Conservation (phyloP, 768 basidiomycete species). For the Suillus subalutaceus region DNA sequence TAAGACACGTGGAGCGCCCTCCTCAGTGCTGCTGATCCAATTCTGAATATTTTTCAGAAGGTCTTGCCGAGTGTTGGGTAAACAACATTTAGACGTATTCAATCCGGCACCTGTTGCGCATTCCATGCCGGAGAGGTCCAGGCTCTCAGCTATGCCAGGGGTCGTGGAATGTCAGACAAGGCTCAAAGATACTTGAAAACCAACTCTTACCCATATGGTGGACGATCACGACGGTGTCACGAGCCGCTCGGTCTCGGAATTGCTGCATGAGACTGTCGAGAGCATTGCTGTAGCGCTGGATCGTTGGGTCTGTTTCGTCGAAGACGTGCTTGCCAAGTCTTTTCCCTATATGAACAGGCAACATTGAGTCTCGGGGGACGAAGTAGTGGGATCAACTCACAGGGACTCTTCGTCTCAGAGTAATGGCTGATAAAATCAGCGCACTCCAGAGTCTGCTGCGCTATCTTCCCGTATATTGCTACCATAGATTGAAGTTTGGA, state of each 20-base stretch:
- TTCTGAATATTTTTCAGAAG: no score
- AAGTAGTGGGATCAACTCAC: slow-evolving; percentile 12
- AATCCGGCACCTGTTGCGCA: no score
- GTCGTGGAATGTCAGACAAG: background rate
- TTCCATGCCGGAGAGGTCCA: no score
- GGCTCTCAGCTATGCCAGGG: background rate
- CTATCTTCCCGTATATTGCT: background rate
- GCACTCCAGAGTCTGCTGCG: slow-evolving; percentile 26
- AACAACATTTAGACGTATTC: no score
- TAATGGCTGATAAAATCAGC: slow-evolving; percentile 32
- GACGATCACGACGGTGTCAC: background rate
- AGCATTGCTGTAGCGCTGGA: background rate
- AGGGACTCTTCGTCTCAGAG: slow-evolving; percentile 24
- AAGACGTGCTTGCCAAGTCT: slow-evolving; percentile 4
- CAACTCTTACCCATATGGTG: background rate
- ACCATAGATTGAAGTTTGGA: background rate
- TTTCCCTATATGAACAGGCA: background rate
- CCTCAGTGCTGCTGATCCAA: no score
- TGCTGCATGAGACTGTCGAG: slow-evolving; percentile 9
- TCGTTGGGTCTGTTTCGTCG: background rate
- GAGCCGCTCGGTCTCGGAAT: slow-evolving; percentile 1
- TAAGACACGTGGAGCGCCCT: no score
- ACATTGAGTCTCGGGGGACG: slow-evolving; percentile 4
- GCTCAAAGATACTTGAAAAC: background rate
- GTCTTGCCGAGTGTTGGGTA: no score